phyloP scores from a whole-genome alignment of 371 early-diverging fungal species.

The Syncephalastrum contaminatum region DNA sequence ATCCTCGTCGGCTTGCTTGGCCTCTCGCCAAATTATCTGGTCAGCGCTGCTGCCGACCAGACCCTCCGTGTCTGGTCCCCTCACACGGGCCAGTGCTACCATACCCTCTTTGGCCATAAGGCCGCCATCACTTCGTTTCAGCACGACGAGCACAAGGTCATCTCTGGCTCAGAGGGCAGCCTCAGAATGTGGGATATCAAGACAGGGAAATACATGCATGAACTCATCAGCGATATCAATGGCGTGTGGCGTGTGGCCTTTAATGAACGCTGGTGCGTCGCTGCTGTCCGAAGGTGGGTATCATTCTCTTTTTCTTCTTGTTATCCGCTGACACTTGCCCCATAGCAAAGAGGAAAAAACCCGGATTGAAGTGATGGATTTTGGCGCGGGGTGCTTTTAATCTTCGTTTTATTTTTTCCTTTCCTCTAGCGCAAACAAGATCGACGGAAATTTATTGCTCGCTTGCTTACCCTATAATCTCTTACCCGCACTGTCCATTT shows the following conservation, averaged over 20 bases:
- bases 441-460: no score
- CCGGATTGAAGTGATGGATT: background rate
- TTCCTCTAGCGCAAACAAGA: no score
- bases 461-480: no score
- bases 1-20: conserved; percentile 92
- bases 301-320: conserved; percentile 6
- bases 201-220: conserved; percentile 74
- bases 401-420: background rate
- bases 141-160: conserved; percentile 85
- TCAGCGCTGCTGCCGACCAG: conserved; percentile 96
- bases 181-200: conserved; percentile 93
- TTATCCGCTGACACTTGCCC: no score
- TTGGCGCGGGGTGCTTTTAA: no score
- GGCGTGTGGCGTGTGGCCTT: conserved; percentile 95
- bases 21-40: conserved; percentile 75
- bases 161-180: conserved; percentile 92
- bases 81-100: conserved; percentile 64
- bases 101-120: conserved; percentile 65
- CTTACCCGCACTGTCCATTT: no score
- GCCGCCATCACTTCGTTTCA: conserved; percentile 96
- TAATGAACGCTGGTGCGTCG: conserved; percentile 83
- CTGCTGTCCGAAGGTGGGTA: conserved; percentile 73
- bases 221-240: conserved; percentile 68
- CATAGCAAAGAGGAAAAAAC: background rate
- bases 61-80: conserved; percentile 95